Evolutionary conservation across 2,329 filamentous ascomycete genomes (phyloP).

Genomic region (Pseudocercospora pini-densiflorae): DNA sequence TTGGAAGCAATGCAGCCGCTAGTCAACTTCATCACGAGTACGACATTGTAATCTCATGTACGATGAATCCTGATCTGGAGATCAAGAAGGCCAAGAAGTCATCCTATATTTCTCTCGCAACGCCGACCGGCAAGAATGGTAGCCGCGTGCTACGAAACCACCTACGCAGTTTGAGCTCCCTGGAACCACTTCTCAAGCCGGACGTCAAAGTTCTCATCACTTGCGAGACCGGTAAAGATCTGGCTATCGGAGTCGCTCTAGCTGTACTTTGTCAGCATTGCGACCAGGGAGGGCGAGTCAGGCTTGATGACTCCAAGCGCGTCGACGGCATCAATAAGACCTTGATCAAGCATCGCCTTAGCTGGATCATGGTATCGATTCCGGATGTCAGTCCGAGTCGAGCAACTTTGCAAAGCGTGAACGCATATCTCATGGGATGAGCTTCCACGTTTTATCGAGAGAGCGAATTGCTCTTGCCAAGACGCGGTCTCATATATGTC

Average conservation of each 20-base stretch:
- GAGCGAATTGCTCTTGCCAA: neutral
- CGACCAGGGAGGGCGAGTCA: slow-evolving; percentile 60
- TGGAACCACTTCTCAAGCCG: slow-evolving; percentile 14
- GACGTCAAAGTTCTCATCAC: slow-evolving; percentile 57
- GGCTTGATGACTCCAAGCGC: neutral
- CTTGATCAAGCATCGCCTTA: slow-evolving; percentile 75
- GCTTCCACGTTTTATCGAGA: neutral
- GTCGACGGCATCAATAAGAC: slow-evolving; percentile 63
- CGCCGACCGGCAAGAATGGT: slow-evolving; percentile 75
- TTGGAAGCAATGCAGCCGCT: slow-evolving; percentile 47
- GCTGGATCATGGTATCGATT: slow-evolving; percentile 79
- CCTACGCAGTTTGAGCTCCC: slow-evolving; percentile 60
- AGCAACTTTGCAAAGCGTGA: slow-evolving; percentile 86
- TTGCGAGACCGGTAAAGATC: slow-evolving; percentile 78
- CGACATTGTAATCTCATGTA: slow-evolving; percentile 50
- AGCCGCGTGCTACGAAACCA: slow-evolving; percentile 80
- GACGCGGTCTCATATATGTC: neutral
- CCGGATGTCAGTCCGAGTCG: slow-evolving; percentile 83
- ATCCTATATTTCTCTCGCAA: slow-evolving; percentile 61
- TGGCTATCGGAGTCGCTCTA: slow-evolving; percentile 78
- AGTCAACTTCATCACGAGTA: slow-evolving; percentile 44
- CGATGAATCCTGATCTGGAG: slow-evolving; percentile 45
- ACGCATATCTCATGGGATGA: slow-evolving; percentile 77
- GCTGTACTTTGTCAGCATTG: slow-evolving; percentile 76
- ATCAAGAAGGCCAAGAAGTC: slow-evolving; percentile 44